phyloP scores from a whole-genome alignment of 1,284 basidiomycete genomes.

The Tremellales sp. region DNA sequence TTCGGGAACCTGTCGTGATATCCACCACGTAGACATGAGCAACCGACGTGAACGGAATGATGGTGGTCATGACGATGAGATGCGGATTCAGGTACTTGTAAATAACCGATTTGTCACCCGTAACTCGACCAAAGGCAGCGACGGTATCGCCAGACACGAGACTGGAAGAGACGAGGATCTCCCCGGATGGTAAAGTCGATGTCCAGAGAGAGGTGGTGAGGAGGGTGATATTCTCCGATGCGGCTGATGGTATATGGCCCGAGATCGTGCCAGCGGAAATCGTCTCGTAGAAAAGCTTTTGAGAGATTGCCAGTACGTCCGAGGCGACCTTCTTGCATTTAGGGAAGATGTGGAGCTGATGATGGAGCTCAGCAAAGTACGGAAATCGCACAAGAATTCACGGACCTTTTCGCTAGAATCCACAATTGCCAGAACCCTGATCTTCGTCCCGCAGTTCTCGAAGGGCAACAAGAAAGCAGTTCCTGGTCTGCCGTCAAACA shows the following conservation, averaged over 20 bases:
- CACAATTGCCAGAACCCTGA: constrained; percentile 40
- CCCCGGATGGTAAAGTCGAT: constrained; percentile 57
- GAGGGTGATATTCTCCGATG: constrained; percentile 5
- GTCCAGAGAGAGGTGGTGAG: constrained; percentile 54
- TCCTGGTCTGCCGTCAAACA: constrained; percentile 30
- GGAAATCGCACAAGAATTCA: no score
- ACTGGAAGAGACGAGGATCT: constrained; percentile 47
- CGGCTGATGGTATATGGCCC: constrained; percentile 13
- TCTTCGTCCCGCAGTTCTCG: constrained; percentile 41
- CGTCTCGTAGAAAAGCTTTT: constrained; percentile 32
- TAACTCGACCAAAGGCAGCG: constrained; percentile 75
- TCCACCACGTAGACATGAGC: constrained; percentile 69
- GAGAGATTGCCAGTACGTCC: constrained; percentile 26
- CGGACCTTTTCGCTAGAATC: constrained; percentile 24
- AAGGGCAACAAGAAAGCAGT: constrained; percentile 39
- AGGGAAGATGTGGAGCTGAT: constrained; percentile 44
- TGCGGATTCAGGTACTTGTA: constrained; percentile 95
- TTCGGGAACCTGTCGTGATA: constrained; percentile 66
- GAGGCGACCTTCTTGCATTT: constrained; percentile 42
- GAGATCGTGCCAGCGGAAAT: constrained; percentile 17
- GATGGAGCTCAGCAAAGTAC: neutral
- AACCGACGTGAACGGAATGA: no score
- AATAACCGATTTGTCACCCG: constrained; percentile 79
- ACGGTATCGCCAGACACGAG: constrained; percentile 53
- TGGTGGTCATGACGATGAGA: constrained; percentile 63